Percentiles rank a stretch among this genome's conserved stretches.
These are phyloP conservation scores for Phellopilus nigrolimitatus DNA, from an alignment of 1,284 basidiomycete species.

Conservation along the genomic window DNA sequence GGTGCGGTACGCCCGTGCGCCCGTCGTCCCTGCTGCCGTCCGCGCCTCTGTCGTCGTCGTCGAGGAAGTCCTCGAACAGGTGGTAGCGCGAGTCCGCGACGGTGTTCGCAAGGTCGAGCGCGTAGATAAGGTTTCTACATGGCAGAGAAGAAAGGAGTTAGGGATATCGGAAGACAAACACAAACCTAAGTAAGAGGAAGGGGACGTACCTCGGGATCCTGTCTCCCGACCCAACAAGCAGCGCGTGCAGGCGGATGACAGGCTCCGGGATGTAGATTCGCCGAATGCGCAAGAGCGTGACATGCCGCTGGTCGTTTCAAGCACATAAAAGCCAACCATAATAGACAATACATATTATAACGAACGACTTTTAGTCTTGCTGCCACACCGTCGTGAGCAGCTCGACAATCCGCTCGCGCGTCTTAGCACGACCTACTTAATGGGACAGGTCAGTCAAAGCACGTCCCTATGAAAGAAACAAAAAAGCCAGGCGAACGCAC, in stretches of 20 bases:
- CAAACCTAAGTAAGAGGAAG: too few species aligned
- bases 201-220: too few species aligned
- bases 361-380: conserved; percentile 34
- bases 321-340: neutral
- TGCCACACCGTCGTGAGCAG: conserved; percentile 70
- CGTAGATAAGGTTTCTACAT: conserved; percentile 74
- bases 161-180: too few species aligned
- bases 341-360: too few species aligned
- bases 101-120: conserved; percentile 74
- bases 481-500: conserved; percentile 39
- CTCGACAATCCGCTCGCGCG: conserved; percentile 55
- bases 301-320: conserved; percentile 51
- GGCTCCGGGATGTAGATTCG: conserved; percentile 91
- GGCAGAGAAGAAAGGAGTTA: neutral
- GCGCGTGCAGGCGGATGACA: too few species aligned
- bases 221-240: too few species aligned
- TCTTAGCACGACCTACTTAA: conserved; percentile 49
- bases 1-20: conserved; percentile 3
- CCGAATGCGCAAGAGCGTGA: conserved; percentile 76
- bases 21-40: neutral
- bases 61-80: conserved; percentile 49
- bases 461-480: neutral
- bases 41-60: conserved; percentile 13
- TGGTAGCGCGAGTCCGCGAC: conserved; percentile 87
- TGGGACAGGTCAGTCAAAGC: conserved; percentile 4